These are phyloP conservation scores for Cylindrotheca fusiformis DNA, from an alignment of 108 stramenopile species.

Conservation along the genomic window DNA sequence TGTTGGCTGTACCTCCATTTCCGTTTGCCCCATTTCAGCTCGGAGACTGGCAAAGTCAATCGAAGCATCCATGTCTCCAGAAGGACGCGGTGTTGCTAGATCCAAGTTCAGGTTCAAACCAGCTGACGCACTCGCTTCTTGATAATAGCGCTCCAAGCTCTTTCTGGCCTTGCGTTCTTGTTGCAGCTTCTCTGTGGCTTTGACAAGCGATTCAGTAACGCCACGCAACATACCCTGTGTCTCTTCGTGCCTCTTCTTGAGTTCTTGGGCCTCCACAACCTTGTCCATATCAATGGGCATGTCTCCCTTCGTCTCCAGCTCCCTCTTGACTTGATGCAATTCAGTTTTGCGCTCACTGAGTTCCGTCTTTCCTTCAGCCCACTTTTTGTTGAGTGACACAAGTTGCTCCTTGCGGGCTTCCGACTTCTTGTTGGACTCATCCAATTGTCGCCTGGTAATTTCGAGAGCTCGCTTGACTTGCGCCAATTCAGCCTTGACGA, in stretches of 20 bases:
- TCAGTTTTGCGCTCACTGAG: conserved; percentile 29
- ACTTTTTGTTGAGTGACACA: conserved; percentile 39
- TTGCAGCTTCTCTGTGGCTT: conserved; percentile 38
- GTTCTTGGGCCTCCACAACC: conserved; percentile 30
- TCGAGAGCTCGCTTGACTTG: conserved; percentile 36
- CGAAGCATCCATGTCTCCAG: conserved; percentile 1
- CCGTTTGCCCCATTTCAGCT: conserved; percentile 22
- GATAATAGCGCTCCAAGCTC: conserved; percentile 15
- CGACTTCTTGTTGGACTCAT: conserved; percentile 40
- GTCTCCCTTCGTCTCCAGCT: conserved; percentile 7
- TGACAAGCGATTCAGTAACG: conserved; percentile 38
- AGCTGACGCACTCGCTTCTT: conserved; percentile 9
- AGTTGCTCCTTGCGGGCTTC: conserved; percentile 42
- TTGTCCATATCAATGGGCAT: conserved; percentile 17
- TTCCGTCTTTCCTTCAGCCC: conserved; percentile 37
- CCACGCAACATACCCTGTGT: conserved; percentile 44
- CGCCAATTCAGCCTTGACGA: conserved; percentile 33
- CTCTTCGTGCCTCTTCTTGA: conserved; percentile 35
- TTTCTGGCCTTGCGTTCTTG: conserved; percentile 33
- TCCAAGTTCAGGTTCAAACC: conserved; percentile 25
- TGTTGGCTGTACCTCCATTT: not conserved
- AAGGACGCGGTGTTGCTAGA: not conserved
- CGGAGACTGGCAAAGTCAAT: conserved; percentile 40
- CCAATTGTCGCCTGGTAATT: conserved; percentile 31
- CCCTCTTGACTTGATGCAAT: conserved; percentile 25